phyloP scores from a whole-genome alignment of 2,329 filamentous ascomycete genomes.

The Aspergillus felis region DNA sequence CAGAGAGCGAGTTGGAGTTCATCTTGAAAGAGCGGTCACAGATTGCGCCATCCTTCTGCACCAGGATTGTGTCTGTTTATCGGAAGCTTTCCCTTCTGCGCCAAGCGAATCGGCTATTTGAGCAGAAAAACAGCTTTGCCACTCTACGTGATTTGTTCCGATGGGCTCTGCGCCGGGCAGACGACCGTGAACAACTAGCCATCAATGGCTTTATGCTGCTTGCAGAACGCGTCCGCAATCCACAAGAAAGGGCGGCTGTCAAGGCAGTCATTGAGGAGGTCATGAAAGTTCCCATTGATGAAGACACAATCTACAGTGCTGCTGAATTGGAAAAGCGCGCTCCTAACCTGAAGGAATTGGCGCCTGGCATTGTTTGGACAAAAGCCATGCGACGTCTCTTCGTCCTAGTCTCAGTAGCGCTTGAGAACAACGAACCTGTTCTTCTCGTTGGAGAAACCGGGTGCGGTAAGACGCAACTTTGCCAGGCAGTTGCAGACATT shows the following conservation, averaged over 20 bases:
- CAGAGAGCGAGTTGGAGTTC: constrained; percentile 84
- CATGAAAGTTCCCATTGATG: constrained; percentile 80
- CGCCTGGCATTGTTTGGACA: constrained; percentile 75
- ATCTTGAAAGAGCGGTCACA: constrained; percentile 86
- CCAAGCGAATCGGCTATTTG: constrained; percentile 87
- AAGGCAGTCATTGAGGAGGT: constrained; percentile 84
- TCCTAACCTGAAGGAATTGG: constrained; percentile 36
- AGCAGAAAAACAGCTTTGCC: constrained; percentile 95
- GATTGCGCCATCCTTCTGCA: constrained; percentile 87
- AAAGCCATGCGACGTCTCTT: constrained; percentile 89
- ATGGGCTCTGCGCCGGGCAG: constrained; percentile 83
- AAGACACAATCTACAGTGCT: constrained; percentile 67
- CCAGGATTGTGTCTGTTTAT: constrained; percentile 88
- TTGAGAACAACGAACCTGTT: constrained; percentile 89
- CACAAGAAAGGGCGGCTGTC: constrained; percentile 78
- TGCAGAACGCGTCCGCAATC: constrained; percentile 88
- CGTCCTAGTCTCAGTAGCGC: constrained; percentile 78
- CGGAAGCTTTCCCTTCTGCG: constrained; percentile 84
- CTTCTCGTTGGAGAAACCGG: constrained; percentile 94
- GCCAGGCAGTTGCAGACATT: constrained; percentile 83
- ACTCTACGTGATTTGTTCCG: constrained; percentile 93
- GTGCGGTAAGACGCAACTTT: constrained; percentile 95
- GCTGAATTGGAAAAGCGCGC: constrained; percentile 54
- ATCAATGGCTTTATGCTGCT: constrained; percentile 94
- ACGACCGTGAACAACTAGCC: constrained; percentile 83